Evolutionary conservation across 2,329 filamentous ascomycete genomes (phyloP).

Genomic region (Fusarium mangiferae): DNA sequence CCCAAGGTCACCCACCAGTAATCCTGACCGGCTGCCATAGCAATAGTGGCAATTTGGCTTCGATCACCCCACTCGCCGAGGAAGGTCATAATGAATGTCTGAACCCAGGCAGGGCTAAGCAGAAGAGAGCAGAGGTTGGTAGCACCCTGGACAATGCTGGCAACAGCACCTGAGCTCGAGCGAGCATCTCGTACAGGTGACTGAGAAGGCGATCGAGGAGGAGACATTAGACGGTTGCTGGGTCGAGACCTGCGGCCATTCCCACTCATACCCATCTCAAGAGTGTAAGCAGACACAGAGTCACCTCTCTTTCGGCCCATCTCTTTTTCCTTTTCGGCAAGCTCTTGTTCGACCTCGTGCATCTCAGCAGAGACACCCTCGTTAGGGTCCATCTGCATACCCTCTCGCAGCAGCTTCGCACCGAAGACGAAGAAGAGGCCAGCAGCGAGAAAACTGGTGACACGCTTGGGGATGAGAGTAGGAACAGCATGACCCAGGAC

Average conservation of each 20-base stretch:
- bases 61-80: constrained; percentile 98
- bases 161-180: constrained; percentile 53
- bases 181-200: constrained; percentile 73
- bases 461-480: constrained; percentile 85
- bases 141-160: constrained; percentile 68
- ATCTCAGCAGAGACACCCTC: constrained; percentile 97
- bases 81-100: constrained; percentile 99
- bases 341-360: constrained; percentile 93
- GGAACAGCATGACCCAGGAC: constrained; percentile 93
- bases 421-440: constrained; percentile 91
- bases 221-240: constrained; percentile 80
- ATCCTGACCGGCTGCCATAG: constrained; percentile 97
- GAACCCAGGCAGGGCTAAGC: constrained; percentile 95
- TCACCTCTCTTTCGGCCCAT: constrained; percentile 70
- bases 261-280: constrained; percentile 77
- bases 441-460: constrained; percentile 89
- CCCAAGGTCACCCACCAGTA: constrained; percentile 99
- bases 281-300: constrained; percentile 76
- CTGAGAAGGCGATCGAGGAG: constrained; percentile 82
- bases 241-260: constrained; percentile 76
- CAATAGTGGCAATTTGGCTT: constrained; percentile 97
- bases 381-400: constrained; percentile 85
- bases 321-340: constrained; percentile 92
- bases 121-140: constrained; percentile 89
- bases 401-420: constrained; percentile 83